phyloP scores from a whole-genome alignment of 768 basidiomycete genomes.

The Auriscalpium microsporum region DNA sequence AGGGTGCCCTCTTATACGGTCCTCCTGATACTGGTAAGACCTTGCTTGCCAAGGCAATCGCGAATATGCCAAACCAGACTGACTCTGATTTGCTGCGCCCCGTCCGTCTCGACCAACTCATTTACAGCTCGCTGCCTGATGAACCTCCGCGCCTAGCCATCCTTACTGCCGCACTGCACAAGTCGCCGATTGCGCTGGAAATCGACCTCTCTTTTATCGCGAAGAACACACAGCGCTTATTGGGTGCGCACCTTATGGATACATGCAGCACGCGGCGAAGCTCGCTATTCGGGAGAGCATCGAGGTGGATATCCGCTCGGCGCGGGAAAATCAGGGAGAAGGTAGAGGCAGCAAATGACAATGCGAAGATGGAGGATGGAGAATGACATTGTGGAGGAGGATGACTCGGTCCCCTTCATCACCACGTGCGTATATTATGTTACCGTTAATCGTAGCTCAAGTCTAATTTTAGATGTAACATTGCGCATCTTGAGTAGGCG shows the following conservation, averaged over 20 bases:
- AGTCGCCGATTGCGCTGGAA: slow-evolving; percentile 74
- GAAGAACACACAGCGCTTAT: slow-evolving; percentile 93
- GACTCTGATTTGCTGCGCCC: slow-evolving; percentile 90
- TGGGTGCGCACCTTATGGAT: slow-evolving; percentile 99
- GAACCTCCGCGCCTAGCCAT: slow-evolving; percentile 87
- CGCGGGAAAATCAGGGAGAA: slow-evolving; percentile 74
- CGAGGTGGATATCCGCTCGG: slow-evolving; percentile 76
- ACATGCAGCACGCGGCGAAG: slow-evolving; percentile 96
- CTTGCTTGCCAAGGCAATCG: slow-evolving; percentile 95
- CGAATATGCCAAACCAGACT: slow-evolving; percentile 97
- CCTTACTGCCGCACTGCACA: slow-evolving; percentile 84
- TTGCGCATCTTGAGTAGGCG: slow-evolving; percentile 96
- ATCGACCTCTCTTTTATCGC: slow-evolving; percentile 85
- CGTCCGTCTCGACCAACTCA: slow-evolving; percentile 97
- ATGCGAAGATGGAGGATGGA: slow-evolving; percentile 69
- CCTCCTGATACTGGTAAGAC: slow-evolving; percentile 99
- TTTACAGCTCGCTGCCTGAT: slow-evolving; percentile 98
- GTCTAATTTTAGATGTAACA: slow-evolving; percentile 19
- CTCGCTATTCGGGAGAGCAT: slow-evolving; percentile 93
- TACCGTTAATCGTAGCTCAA: neutral
- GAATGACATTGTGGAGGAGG: slow-evolving; percentile 63
- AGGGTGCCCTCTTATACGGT: slow-evolving; percentile 99
- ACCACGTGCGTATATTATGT: slow-evolving; percentile 45
- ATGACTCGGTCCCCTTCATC: slow-evolving; percentile 88
- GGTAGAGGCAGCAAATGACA: slow-evolving; percentile 66